Evolutionary conservation across 345 rosid genomes (phyloP).

Genomic region (Hibiscus trionum): DNA sequence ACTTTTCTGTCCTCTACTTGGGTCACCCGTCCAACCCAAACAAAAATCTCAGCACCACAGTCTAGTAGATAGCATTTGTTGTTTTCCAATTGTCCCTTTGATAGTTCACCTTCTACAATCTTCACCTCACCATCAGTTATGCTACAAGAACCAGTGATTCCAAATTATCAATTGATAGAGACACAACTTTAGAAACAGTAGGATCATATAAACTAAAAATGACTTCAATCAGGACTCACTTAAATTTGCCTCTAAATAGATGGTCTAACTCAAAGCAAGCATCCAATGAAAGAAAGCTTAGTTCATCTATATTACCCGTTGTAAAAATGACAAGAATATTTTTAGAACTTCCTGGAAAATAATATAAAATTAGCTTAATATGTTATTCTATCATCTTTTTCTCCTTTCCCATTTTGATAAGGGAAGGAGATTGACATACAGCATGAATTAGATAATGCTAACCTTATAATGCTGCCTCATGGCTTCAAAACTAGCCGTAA

Average conservation of each 20-base stretch:
- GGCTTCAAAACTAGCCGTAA: not conserved
- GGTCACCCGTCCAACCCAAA: slow-evolving; percentile 98
- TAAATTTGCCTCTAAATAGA: no score
- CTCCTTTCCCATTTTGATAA: not conserved
- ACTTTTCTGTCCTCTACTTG: slow-evolving; percentile 95
- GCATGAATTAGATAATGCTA: not conserved
- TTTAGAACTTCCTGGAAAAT: not conserved
- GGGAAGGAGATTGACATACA: not conserved
- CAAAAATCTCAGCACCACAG: slow-evolving; percentile 76
- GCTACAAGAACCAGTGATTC: slow-evolving; percentile 31
- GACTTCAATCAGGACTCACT: not conserved
- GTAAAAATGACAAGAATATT: not conserved
- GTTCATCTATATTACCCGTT: not conserved
- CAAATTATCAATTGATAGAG: not conserved
- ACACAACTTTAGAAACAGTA: not conserved
- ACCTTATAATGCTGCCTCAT: not conserved
- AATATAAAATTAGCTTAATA: not conserved
- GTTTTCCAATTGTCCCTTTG: slow-evolving; percentile 76
- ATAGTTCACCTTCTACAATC: slow-evolving; percentile 58
- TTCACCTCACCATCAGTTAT: slow-evolving; percentile 52
- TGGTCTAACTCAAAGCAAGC: no score
- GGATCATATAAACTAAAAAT: slow-evolving; percentile 33
- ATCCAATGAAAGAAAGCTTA: no score
- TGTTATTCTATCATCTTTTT: not conserved
- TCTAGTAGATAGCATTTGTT: slow-evolving; percentile 68